phyloP scores from a whole-genome alignment of 1,284 basidiomycete species.

The Cryptococcus sp. region DNA sequence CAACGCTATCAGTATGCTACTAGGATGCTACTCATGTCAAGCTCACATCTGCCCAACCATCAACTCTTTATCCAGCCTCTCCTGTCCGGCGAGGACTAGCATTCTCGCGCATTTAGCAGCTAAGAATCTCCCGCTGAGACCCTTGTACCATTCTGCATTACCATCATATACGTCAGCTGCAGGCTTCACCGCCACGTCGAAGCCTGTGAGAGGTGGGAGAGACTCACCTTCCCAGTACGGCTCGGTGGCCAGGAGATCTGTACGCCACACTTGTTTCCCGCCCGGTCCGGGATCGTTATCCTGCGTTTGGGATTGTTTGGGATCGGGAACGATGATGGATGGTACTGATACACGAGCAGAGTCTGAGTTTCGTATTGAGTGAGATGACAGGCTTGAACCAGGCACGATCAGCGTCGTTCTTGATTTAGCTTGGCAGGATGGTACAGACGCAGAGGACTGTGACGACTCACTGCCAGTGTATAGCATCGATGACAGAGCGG shows the following conservation, averaged over 20 bases:
- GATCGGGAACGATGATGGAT: conserved; percentile 63
- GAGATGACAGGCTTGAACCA: conserved; percentile 64
- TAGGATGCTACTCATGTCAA: not conserved
- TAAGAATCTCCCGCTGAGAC: conserved; percentile 77
- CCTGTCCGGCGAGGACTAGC: conserved; percentile 87
- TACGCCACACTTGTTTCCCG: conserved; percentile 67
- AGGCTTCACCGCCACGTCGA: not conserved
- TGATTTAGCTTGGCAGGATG: conserved; percentile 1
- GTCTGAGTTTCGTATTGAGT: conserved; percentile 72
- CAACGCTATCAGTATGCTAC: not conserved
- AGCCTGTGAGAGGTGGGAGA: not conserved
- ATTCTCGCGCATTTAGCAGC: conserved; percentile 74
- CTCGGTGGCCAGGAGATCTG: conserved; percentile 78
- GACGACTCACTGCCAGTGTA: conserved; percentile 88
- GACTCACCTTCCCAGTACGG: conserved; percentile 83
- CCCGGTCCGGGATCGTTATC: conserved; percentile 1
- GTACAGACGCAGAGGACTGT: not conserved
- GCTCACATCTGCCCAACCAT: conserved; percentile 94
- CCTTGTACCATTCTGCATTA: conserved; percentile 80
- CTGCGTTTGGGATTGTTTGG: conserved; percentile 19
- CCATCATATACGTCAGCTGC: not conserved
- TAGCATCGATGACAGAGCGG: conserved; percentile 74
- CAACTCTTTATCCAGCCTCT: conserved; percentile 85
- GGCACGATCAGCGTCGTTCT: not conserved
- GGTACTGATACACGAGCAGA: conserved; percentile 87